phyloP scores from a whole-genome alignment of 495 filamentous ascomycete genomes.

The Aspergillus hancockii region DNA sequence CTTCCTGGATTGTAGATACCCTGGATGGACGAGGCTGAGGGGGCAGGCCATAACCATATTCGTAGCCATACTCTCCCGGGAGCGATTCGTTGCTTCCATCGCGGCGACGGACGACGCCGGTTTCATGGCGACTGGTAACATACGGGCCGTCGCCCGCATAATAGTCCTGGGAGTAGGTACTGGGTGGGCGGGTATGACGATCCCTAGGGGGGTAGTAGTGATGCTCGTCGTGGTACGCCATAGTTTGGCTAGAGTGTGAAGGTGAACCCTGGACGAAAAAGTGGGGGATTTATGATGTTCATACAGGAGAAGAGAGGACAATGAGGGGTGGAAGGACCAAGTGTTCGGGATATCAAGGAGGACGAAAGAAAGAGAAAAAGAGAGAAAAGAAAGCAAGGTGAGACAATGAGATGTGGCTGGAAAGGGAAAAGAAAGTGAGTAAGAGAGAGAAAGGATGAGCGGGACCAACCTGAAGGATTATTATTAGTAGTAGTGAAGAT shows the following conservation, averaged over 20 bases:
- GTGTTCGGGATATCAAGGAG: slow-evolving; percentile 13
- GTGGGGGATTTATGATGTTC: slow-evolving; percentile 7
- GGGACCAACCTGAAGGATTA: too few relatives aligned
- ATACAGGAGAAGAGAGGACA: slow-evolving; percentile 10
- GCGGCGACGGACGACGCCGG: slow-evolving; percentile 53
- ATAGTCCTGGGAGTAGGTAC: slow-evolving; percentile 34
- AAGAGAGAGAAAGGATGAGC: slow-evolving; percentile 5
- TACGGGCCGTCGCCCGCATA: slow-evolving; percentile 26
- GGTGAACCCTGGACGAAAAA: slow-evolving; percentile 7
- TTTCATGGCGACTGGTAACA: slow-evolving; percentile 19
- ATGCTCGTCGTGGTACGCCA: slow-evolving; percentile 47
- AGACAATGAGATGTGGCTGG: background rate
- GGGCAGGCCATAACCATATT: slow-evolving; percentile 49
- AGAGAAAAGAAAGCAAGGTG: slow-evolving; percentile 13
- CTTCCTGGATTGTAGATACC: slow-evolving; percentile 30
- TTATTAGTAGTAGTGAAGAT: background rate
- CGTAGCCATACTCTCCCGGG: slow-evolving; percentile 49
- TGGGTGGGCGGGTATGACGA: slow-evolving; percentile 32
- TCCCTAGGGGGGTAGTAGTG: slow-evolving; percentile 33
- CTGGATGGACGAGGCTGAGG: slow-evolving; percentile 38
- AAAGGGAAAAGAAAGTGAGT: slow-evolving; percentile 10
- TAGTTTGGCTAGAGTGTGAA: slow-evolving; percentile 19
- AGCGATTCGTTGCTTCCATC: slow-evolving; percentile 59
- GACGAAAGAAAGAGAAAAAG: slow-evolving; percentile 10
- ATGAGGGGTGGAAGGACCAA: slow-evolving; percentile 22